These are phyloP conservation scores for Cubamyces sp. DNA, from an alignment of 768 basidiomycete genomes.

Conservation along the genomic window DNA sequence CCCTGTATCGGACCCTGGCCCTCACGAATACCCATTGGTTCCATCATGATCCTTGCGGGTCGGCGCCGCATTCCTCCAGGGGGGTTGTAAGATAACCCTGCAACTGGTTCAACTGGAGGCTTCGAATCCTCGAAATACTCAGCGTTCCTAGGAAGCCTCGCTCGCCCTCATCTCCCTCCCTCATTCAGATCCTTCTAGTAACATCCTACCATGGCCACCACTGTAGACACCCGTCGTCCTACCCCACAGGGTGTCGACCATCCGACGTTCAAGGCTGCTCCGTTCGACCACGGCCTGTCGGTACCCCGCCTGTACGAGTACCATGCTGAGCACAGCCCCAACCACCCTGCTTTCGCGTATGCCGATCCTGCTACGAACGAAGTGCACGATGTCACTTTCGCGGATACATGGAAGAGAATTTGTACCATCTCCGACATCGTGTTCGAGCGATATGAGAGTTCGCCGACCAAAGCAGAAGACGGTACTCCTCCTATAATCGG, in stretches of 20 bases:
- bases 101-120: too few relatives aligned
- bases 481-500: constrained; percentile 28
- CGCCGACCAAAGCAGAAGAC: not conserved
- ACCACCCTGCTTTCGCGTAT: constrained; percentile 40
- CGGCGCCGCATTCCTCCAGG: too few relatives aligned
- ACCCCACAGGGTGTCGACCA: constrained; percentile 31
- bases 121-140: too few relatives aligned
- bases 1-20: too few relatives aligned
- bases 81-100: too few relatives aligned
- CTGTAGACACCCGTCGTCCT: not conserved
- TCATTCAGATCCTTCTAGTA: too few relatives aligned
- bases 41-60: too few relatives aligned
- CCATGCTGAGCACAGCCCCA: constrained; percentile 35
- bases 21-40: too few relatives aligned
- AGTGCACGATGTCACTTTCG: constrained; percentile 29
- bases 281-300: constrained; percentile 38
- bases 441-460: constrained; percentile 2
- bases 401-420: constrained; percentile 32
- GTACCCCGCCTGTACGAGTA: constrained; percentile 42
- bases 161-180: too few relatives aligned
- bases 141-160: too few relatives aligned
- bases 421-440: constrained; percentile 31
- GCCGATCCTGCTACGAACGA: constrained; percentile 21
- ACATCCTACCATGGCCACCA: too few relatives aligned
- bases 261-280: constrained; percentile 38